Evolutionary conservation across 2,329 filamentous ascomycete genomes (phyloP).

Genomic region (Talaromyces sp.): DNA sequence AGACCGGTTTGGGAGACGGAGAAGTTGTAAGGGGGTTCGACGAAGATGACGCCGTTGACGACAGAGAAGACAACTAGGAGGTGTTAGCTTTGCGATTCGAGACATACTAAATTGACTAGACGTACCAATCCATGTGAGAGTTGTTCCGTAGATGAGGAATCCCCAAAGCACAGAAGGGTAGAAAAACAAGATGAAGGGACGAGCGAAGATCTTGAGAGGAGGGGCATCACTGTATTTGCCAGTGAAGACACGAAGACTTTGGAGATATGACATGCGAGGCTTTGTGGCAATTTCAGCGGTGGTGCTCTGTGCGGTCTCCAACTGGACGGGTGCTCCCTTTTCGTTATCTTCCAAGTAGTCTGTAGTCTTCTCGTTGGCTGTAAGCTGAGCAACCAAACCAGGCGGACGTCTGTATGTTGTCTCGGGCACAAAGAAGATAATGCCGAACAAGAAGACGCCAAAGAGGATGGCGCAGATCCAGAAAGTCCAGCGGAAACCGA

Average conservation of each 20-base stretch:
- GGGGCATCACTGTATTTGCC: conserved; percentile 7
- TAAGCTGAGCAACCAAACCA: not conserved
- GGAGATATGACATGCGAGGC: conserved; percentile 1
- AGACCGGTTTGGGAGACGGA: conserved; percentile 14
- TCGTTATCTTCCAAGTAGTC: not conserved
- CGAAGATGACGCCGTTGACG: conserved; percentile 16
- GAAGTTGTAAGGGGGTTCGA: conserved; percentile 16
- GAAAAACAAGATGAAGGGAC: conserved; percentile 15
- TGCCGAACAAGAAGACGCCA: conserved; percentile 9
- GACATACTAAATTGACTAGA: not conserved
- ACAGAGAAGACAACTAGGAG: conserved; percentile 14
- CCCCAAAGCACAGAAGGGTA: conserved; percentile 14
- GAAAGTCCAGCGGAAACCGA: conserved; percentile 15
- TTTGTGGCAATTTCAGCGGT: not conserved
- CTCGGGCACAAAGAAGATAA: conserved; percentile 14
- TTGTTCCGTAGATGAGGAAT: conserved; percentile 10
- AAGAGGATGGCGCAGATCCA: conserved; percentile 16
- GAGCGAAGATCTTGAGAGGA: conserved; percentile 7
- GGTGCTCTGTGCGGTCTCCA: not conserved
- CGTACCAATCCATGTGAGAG: conserved; percentile 11
- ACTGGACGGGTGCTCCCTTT: not conserved
- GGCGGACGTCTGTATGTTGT: conserved; percentile 3
- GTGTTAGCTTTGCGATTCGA: no score
- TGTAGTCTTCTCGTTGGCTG: not conserved
- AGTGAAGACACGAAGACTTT: conserved; percentile 8